phyloP scores from a whole-genome alignment of 2,329 filamentous ascomycete genomes.

The Coniochaeta ligniaria region DNA sequence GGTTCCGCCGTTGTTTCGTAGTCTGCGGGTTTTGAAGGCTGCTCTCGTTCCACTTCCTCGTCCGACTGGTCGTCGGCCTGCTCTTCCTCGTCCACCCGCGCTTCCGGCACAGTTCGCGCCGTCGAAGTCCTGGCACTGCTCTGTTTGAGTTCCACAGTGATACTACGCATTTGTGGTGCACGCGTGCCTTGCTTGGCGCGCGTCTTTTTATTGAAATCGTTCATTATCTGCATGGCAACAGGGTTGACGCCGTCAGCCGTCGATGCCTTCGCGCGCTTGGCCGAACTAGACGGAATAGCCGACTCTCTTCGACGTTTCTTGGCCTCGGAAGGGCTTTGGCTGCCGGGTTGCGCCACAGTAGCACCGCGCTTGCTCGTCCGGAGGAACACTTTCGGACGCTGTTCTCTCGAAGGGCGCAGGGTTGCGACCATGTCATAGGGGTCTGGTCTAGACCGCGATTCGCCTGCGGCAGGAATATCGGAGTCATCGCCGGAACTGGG shows the following conservation, averaged over 20 bases:
- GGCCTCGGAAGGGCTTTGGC: not conserved
- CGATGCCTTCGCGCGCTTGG: not conserved
- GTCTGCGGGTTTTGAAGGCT: not conserved
- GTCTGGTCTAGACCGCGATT: not conserved
- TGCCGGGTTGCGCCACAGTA: not conserved
- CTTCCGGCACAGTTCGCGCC: not conserved
- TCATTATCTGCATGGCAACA: not conserved
- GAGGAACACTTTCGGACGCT: not conserved
- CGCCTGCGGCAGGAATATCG: not conserved
- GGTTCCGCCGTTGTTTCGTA: not conserved
- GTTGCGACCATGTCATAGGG: not conserved
- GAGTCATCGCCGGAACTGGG: not conserved
- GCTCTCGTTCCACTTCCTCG: not conserved
- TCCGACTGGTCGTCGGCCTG: not conserved
- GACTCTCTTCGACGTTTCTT: not conserved
- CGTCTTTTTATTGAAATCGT: not conserved
- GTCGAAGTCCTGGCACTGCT: not conserved
- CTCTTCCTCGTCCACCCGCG: not conserved
- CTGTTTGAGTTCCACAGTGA: not conserved
- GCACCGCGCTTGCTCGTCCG: not conserved
- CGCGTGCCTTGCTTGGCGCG: not conserved
- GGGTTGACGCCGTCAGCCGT: not conserved
- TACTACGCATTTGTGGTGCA: not conserved
- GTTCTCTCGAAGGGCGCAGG: not conserved
- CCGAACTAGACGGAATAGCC: not conserved